Base-by-base conservation (phyloP, 495 filamentous ascomycete species). In the Apiosordaria backusii region DNA sequence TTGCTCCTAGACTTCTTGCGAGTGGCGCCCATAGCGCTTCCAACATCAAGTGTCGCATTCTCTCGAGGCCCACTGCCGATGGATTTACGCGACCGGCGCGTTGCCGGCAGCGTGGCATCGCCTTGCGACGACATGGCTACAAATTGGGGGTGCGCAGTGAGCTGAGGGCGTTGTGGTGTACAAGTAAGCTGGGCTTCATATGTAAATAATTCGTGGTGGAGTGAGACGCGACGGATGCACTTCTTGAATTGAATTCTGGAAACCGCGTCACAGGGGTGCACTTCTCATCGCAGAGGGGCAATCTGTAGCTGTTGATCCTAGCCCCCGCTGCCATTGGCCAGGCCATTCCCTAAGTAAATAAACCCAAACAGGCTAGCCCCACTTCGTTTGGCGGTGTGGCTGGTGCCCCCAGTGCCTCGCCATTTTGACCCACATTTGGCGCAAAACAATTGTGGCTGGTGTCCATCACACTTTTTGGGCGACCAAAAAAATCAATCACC, bases 1-100 rank as follows among this genome's bases (percentile, higher is more conserved):
- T 97, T 97, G 76, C 95, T 97, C 60, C 95, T 86, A 40, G 88
- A 91, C 78, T 96, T 96, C 77, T 89, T 92, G 59, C 81, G 82
- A 9, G 76, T 66, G 72, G 75, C 70, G 73, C 82, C 63, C 76
- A 78, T 67, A 67, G 76, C 67, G 74, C 72, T 68, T 67, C 73
- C 74, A 54, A 88, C 71, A 67, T 91, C 88, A 45, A 86, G 75
- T 9, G 87, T 91, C 68, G 85, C 81, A 79, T 94, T 93, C 74
- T 92, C 91, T 74, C 91, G 88, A 74, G 88, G 84, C 22, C 87
- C 91, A 64, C 87, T 84, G 25, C 87, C 90, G 64, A 93, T 88
- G 9, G 92, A 95, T 75, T 92, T 92, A 71, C 92, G 88, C 73
- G 89, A 83, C 72, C 89, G 88, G 22, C 84, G 82, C 66, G 84